phyloP scores from a whole-genome alignment of 208 protist genomes.

The Leishmania guyanensis region DNA sequence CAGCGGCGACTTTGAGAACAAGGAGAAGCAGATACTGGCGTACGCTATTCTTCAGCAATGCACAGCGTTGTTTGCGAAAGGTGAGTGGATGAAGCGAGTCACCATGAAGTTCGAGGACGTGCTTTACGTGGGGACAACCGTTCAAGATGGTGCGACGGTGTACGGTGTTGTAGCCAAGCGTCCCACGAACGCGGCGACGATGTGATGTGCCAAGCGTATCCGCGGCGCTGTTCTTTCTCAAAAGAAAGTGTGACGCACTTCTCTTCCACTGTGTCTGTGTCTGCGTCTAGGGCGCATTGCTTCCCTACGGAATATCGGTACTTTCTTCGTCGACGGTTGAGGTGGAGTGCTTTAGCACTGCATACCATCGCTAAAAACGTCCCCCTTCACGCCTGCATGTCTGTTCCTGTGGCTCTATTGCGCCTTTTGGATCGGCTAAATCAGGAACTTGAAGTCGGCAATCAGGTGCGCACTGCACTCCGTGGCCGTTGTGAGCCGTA shows the following conservation, averaged over 20 bases:
- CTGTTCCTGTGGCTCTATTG: background rate
- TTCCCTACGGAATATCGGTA: background rate
- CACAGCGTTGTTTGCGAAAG: constrained; percentile 40
- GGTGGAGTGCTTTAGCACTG: background rate
- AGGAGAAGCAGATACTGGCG: constrained; percentile 70
- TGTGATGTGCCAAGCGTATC: constrained; percentile 7
- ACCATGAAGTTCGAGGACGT: constrained; percentile 82
- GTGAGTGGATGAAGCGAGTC: constrained; percentile 70
- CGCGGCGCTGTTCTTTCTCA: background rate
- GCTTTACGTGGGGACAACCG: constrained; percentile 75
- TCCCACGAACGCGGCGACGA: constrained; percentile 23
- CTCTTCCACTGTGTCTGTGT: background rate
- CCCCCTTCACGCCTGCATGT: background rate
- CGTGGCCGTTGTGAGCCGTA: background rate
- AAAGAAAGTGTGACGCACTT: background rate
- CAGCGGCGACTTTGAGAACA: constrained; percentile 76
- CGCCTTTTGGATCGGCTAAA: background rate
- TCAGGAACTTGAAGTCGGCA: background rate
- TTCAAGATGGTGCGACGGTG: constrained; percentile 33
- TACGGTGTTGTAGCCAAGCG: constrained; percentile 78
- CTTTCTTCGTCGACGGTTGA: background rate
- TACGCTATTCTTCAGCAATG: constrained; percentile 79
- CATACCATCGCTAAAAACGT: background rate
- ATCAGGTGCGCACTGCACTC: background rate
- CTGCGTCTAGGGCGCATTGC: background rate